A percentile compares a stretch with the other conserved stretches of the same genome.
Evolutionary conservation across 495 filamentous ascomycete genomes (phyloP).

Genomic region (Neurospora cerealis): DNA sequence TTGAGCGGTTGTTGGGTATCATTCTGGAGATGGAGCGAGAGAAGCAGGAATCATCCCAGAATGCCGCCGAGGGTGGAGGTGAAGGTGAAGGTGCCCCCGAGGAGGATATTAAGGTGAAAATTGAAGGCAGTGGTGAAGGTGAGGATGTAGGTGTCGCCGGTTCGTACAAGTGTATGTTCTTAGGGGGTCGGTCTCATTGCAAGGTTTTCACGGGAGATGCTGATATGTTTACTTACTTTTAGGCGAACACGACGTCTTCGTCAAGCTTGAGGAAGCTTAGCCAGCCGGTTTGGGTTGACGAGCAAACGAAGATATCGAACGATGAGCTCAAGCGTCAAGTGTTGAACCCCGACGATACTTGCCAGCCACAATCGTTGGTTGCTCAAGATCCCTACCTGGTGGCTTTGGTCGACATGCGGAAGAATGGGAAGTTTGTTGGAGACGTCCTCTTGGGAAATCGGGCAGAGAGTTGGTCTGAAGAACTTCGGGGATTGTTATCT

Average conservation of each 20-base stretch:
- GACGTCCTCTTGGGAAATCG: too few relatives aligned
- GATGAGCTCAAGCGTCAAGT: accelerated
- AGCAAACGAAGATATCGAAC: not conserved
- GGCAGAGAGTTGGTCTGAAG: too few relatives aligned
- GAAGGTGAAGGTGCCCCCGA: too few relatives aligned
- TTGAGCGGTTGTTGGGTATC: not conserved
- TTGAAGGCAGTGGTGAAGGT: too few relatives aligned
- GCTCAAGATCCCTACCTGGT: not conserved
- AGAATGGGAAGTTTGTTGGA: not conserved
- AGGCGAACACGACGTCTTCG: not conserved
- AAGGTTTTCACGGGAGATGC: not conserved
- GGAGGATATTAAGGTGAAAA: too few relatives aligned
- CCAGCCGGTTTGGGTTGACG: not conserved
- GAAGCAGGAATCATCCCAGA: too few relatives aligned
- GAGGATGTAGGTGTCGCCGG: too few relatives aligned
- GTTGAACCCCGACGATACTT: not conserved
- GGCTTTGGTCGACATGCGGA: not conserved
- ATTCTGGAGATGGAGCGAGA: not conserved
- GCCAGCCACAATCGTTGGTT: not conserved
- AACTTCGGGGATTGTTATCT: too few relatives aligned
- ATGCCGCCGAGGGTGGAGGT: too few relatives aligned
- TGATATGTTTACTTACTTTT: not conserved
- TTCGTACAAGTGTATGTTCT: not conserved
- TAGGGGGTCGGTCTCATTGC: not conserved
- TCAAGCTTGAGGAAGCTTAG: not conserved